Conservation (phyloP, 768 basidiomycete species). For the Mycena crocata region DNA sequence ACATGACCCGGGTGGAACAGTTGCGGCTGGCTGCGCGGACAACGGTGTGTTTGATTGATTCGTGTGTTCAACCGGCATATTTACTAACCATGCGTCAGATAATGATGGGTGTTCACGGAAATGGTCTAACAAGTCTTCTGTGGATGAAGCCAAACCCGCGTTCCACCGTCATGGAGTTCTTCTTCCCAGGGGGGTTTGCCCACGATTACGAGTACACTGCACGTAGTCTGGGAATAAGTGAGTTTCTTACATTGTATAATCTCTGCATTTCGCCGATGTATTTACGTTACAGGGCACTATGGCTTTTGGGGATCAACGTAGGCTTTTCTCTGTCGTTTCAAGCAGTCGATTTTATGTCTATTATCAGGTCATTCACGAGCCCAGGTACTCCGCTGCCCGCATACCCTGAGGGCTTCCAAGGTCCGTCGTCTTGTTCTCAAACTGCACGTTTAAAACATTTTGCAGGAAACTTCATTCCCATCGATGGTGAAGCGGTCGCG, state of each 20-base stretch:
- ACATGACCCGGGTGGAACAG: conserved; percentile 83
- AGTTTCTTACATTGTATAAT: too few species aligned
- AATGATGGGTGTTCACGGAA: conserved; percentile 95
- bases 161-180: conserved; percentile 93
- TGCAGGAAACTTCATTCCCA: conserved; percentile 79
- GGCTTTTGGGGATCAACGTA: conserved; percentile 88
- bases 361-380: conserved; percentile 73
- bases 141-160: conserved; percentile 92
- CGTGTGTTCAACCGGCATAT: neutral
- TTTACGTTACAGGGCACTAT: conserved; percentile 70
- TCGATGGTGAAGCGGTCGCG: conserved; percentile 79
- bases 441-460: too few species aligned
- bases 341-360: neutral
- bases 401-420: conserved; percentile 91
- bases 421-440: neutral
- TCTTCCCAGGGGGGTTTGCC: conserved; percentile 86
- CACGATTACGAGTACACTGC: conserved; percentile 87
- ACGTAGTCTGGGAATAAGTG: conserved; percentile 54
- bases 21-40: conserved; percentile 84
- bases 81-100: conserved; percentile 58
- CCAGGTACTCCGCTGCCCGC: conserved; percentile 74
- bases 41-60: conserved; percentile 65
- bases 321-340: conserved; percentile 34
- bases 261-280: neutral
- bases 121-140: conserved; percentile 86